Evolutionary conservation across 108 stramenopile genomes (phyloP).

Genomic region (Fistulifera solaris): DNA sequence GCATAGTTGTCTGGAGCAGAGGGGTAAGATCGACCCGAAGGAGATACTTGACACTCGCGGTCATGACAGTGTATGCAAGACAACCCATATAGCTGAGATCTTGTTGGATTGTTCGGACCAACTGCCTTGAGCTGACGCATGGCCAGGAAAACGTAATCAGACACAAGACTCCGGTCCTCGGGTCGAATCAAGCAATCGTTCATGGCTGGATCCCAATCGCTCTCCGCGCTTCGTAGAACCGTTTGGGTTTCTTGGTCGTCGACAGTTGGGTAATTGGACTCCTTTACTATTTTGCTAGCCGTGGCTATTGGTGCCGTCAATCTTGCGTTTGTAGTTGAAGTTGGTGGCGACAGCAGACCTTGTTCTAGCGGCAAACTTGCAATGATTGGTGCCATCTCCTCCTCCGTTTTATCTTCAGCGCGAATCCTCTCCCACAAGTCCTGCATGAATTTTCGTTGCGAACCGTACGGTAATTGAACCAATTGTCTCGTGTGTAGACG

Average conservation of each 20-base stretch:
- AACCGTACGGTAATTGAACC: slow-evolving; percentile 30
- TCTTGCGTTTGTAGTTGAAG: too few species aligned
- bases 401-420: slow-evolving; percentile 20
- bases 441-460: slow-evolving; percentile 34
- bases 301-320: too few species aligned
- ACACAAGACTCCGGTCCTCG: slow-evolving; percentile 27
- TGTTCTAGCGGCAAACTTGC: not conserved
- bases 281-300: not conserved
- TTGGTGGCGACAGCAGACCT: too few species aligned
- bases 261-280: slow-evolving; percentile 19
- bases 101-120: slow-evolving; percentile 13
- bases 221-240: slow-evolving; percentile 19
- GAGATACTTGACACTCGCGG: not conserved
- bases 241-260: slow-evolving; percentile 11
- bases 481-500: slow-evolving; percentile 35
- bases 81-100: slow-evolving; percentile 8
- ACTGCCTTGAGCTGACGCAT: slow-evolving; percentile 37
- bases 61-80: slow-evolving; percentile 18
- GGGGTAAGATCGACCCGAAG: slow-evolving; percentile 39
- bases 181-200: slow-evolving; percentile 30
- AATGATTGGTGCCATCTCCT: slow-evolving; percentile 5
- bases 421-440: slow-evolving; percentile 37
- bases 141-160: slow-evolving; percentile 47
- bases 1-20: slow-evolving; percentile 50
- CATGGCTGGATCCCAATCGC: slow-evolving; percentile 21